Percentiles rank a stretch among this genome's conserved stretches.
These are phyloP conservation scores for Hemerocallis citrina DNA, from an alignment of 106 monocot species.

Conservation along the genomic window DNA sequence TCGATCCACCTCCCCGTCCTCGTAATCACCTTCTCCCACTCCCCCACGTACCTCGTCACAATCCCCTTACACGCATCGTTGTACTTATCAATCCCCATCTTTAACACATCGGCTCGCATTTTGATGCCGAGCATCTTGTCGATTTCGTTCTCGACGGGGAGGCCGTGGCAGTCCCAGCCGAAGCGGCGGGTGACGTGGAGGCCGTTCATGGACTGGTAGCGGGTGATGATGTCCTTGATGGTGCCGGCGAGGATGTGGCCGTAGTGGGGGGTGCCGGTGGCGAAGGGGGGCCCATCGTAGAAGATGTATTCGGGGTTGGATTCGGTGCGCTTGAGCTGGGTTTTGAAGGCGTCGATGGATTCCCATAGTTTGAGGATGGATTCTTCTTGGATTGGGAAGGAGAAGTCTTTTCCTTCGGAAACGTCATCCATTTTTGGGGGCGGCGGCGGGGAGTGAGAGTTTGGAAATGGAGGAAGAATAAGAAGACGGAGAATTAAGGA, in stretches of 20 bases:
- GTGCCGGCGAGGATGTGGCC: conserved; percentile 98
- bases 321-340: conserved; percentile 67
- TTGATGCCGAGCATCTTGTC: conserved; percentile 65
- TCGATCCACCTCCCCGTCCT: conserved; percentile 93
- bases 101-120: conserved; percentile 55
- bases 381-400: conserved; percentile 72
- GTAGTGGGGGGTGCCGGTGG: conserved; percentile 91
- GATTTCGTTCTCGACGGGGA: conserved; percentile 96
- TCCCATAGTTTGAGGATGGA: conserved; percentile 54
- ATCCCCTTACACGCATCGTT: conserved; percentile 85
- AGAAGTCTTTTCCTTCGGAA: conserved; percentile 89
- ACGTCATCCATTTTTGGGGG: conserved; percentile 88
- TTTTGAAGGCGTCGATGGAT: conserved; percentile 67
- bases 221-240: conserved; percentile 98
- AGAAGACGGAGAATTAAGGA: too few species aligned
- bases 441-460: too few species aligned
- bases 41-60: conserved; percentile 76
- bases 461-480: too few species aligned
- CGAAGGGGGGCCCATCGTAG: conserved; percentile 99
- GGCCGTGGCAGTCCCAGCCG: conserved; percentile 99
- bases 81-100: conserved; percentile 78
- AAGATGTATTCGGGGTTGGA: conserved; percentile 80
- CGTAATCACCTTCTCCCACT: conserved; percentile 87
- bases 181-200: conserved; percentile 88
- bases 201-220: conserved; percentile 87